phyloP scores from a whole-genome alignment of 129 eudicot species.

The Logfia minima region DNA sequence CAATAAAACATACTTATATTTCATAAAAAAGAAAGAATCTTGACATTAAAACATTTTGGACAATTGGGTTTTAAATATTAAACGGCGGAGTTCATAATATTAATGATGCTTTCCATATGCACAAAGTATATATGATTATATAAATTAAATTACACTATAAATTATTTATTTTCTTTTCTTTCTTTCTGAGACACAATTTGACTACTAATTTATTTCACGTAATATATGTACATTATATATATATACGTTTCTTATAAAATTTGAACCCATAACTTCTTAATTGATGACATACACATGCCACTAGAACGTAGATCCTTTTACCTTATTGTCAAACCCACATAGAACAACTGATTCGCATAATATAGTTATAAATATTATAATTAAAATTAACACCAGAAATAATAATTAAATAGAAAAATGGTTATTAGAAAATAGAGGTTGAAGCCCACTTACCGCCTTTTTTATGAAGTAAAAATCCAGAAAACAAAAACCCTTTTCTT shows the following conservation, averaged over 20 bases:
- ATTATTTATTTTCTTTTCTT: background rate
- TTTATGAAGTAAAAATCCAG: constrained; percentile 40
- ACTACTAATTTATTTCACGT: too few species aligned
- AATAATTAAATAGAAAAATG: background rate
- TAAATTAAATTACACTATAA: constrained; percentile 23
- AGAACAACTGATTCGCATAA: constrained; percentile 27
- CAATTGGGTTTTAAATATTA: too few species aligned
- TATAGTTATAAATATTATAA: background rate
- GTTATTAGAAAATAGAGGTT: background rate
- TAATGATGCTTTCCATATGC: constrained; percentile 36
- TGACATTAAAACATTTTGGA: background rate
- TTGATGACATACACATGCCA: too few species aligned
- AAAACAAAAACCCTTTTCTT: constrained; percentile 53
- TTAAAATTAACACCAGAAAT: background rate
- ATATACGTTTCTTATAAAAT: too few species aligned
- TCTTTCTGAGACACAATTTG: too few species aligned
- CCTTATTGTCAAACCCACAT: constrained; percentile 42
- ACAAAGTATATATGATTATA: constrained; percentile 12
- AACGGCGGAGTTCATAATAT: background rate
- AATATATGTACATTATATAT: too few species aligned
- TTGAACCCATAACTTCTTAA: too few species aligned
- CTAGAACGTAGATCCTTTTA: background rate
- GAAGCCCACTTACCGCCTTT: constrained; percentile 46
- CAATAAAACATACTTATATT: background rate
- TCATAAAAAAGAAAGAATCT: background rate